These are phyloP conservation scores for Bombardia bombarda DNA, from an alignment of 495 filamentous ascomycete species.

Conservation along the genomic window DNA sequence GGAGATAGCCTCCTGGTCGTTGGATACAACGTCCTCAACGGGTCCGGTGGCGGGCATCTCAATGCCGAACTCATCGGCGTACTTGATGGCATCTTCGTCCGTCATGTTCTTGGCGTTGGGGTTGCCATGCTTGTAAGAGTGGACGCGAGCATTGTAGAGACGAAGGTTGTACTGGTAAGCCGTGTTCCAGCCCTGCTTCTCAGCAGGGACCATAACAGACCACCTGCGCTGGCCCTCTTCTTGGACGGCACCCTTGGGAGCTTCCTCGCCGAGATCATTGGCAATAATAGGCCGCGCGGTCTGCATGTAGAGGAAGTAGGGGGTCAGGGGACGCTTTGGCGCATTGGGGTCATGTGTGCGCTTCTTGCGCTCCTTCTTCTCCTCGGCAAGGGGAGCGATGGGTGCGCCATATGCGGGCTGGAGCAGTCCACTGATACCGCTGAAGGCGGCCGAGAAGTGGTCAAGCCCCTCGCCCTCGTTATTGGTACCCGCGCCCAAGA, in stretches of 20 bases:
- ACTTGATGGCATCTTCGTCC: conserved; percentile 48
- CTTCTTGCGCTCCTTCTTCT: conserved; percentile 82
- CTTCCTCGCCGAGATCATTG: conserved; percentile 59
- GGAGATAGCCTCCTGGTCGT: conserved; percentile 50
- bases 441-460: too few species aligned
- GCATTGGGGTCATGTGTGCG: conserved; percentile 85
- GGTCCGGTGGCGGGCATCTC: conserved; percentile 32
- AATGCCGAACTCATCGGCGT: conserved; percentile 47
- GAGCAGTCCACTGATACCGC: too few species aligned
- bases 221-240: conserved; percentile 78
- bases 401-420: conserved; percentile 32
- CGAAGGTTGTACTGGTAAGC: conserved; percentile 70
- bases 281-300: conserved; percentile 70
- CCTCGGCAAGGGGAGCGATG: conserved; percentile 40
- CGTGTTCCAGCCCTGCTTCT: conserved; percentile 72
- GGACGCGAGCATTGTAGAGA: conserved; percentile 61
- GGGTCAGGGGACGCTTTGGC: conserved; percentile 86
- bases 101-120: conserved; percentile 53
- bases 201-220: conserved; percentile 59
- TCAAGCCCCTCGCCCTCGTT: conserved; percentile 43
- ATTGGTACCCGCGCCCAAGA: conserved; percentile 55
- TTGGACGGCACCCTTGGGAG: conserved; percentile 69
- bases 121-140: conserved; percentile 65
- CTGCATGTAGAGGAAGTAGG: conserved; percentile 90
- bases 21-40: conserved; percentile 43